Evolutionary conservation across 164 flowering plant species (phyloP).

Genomic region (Nymphaea thermarum): DNA sequence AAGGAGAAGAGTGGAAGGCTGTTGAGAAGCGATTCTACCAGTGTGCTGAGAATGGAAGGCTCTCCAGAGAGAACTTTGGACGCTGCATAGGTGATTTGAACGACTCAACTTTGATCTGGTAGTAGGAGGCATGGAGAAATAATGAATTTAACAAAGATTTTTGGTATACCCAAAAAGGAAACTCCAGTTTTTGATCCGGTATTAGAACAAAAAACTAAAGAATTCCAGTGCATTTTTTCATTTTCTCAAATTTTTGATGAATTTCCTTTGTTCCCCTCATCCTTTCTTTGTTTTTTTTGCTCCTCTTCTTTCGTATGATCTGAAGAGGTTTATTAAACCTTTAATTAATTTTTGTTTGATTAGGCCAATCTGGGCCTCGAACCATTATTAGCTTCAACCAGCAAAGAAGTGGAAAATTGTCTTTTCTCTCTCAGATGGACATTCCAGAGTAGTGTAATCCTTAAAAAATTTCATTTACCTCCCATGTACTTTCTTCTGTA

Average conservation of each 20-base stretch:
- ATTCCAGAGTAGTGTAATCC: too few species aligned
- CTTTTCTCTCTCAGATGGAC: too few species aligned
- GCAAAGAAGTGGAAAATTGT: too few species aligned
- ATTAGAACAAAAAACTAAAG: background rate
- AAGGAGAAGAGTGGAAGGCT: slow-evolving; percentile 48
- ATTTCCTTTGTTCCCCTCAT: background rate
- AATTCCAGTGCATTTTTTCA: background rate
- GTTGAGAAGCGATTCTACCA: slow-evolving; percentile 60
- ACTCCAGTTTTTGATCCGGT: background rate
- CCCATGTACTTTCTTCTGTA: too few species aligned
- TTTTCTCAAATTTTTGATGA: background rate
- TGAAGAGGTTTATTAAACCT: too few species aligned
- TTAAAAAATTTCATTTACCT: too few species aligned
- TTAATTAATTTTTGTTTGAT: too few species aligned
- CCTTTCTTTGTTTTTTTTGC: too few species aligned
- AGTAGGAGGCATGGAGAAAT: background rate
- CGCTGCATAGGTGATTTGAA: slow-evolving; percentile 48
- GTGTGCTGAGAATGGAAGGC: slow-evolving; percentile 35
- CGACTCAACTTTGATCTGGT: background rate
- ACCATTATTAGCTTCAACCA: too few species aligned
- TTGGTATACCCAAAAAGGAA: background rate
- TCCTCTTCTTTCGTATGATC: too few species aligned
- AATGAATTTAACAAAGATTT: background rate
- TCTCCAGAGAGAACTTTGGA: slow-evolving; percentile 63
- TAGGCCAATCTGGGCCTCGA: too few species aligned